Base-by-base conservation (phyloP, 192 early-diverging fungal species). In the Rhizoclosmatium sp. region DNA sequence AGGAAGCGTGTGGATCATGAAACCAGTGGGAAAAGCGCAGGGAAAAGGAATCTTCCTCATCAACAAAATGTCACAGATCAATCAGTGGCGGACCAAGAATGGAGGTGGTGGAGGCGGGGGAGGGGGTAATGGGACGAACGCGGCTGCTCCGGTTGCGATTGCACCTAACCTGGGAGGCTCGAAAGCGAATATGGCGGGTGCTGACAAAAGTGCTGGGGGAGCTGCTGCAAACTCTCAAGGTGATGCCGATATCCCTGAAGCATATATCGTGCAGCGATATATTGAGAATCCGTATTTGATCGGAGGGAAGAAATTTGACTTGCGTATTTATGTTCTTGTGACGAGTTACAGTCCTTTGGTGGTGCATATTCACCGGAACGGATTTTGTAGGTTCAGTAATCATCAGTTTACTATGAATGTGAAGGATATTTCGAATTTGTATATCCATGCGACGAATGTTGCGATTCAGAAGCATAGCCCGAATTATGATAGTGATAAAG, bases 21-120 rank as follows among this genome's bases (percentile, higher is more conserved):
- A 91, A 69, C 90, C 90, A 3, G 90, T 91, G 4, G 90, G 90
- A 39, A 91, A 89, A 81, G 89, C 90, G 21, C 90, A 91, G 69
- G 90, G 90, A 10, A 91, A 91, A 69, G 90, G 90, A n/a, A 91
- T 91, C 56, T 91, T 91, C 64, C 72, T 91, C 23, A 89, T 91
- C 85, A 91, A 91, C 79, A 86, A 85, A 78, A 85, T 91, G 58
- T 80, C 75, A 14, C 88, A 90, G 83, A 87, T 91, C 61, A 82
- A 62, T 59, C 77, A 86, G 41, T 91, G 90, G 90, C 84, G 82
- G 46, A 90, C 85, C 75, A 88, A 90, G 72, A 85, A 87, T 42
- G 72, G 80, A 49, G 59, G 79, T 12, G 69, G 60, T 62, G 72
- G 67, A 3, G 77, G 66, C 2, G 4, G n/a, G n/a, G 80, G 58